Base-by-base conservation (phyloP, 1,139 yeast species). In the Magnusiomyces ingens region DNA sequence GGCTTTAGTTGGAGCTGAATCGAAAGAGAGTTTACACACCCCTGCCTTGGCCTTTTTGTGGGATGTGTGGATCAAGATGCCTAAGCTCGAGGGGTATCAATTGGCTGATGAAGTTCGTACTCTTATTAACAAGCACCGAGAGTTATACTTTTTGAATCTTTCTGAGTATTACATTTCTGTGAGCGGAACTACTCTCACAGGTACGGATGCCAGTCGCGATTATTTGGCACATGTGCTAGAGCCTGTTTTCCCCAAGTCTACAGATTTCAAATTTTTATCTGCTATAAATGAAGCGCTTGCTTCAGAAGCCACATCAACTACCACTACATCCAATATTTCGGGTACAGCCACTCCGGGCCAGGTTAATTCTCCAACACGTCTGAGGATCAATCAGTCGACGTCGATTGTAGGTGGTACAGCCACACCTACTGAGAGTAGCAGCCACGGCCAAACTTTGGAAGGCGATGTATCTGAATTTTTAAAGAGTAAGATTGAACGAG, bases 71-170 rank as follows among this genome's bases (percentile, higher is more conserved):
- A 21, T 21, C 3, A 12, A 29, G 6, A 47, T 42, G 18, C 22
- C 35, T 32, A 36, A 43, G 21, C 4, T 36, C 17, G 17, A 36
- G 5, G 4, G 5, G 5, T 36, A 36, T 12, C n/a, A 36, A 5
- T n/a, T 36, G n/a, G 40, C 40, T 5, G 40, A 36, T 12, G 53
- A 50, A n/a, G 45, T 45, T 10, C 45, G 41, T 2, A 45, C 35
- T 17, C 22, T 53, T 18, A 22, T 53, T 11, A 45, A 46, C 17
- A 36, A 32, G n/a, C 22, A 50, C 11, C 53, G 56, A 11, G 53
- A 44, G 44, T 45, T 50, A 1, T 22, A 42, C 36, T 37, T 53
- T 21, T 15, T 35, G n/a, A 42, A 50, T 17, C 32, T 53, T 5
- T 36, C 29, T 15, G 44, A 35, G 37, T 35, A 44, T 22, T 53